A percentile compares a stretch with the other conserved stretches of the same genome.
Evolutionary conservation across 306 rosid genomes (phyloP).

Genomic region (Prunus davidiana): DNA sequence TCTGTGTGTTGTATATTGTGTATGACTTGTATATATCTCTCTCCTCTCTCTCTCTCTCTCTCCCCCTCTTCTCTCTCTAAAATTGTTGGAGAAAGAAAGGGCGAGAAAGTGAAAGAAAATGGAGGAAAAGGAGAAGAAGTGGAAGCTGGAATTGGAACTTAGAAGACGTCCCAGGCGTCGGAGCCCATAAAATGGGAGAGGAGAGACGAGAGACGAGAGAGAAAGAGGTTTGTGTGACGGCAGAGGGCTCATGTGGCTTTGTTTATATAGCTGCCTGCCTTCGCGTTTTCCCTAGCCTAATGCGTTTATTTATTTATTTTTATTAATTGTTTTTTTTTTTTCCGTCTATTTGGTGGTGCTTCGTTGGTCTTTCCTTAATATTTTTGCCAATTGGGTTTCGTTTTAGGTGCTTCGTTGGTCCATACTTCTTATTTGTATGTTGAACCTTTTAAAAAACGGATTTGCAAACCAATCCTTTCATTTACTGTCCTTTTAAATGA

Average conservation of each 20-base stretch:
- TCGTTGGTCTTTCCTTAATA: not conserved
- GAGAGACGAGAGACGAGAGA: not conserved
- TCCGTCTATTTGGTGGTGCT: not conserved
- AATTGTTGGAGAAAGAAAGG: too few species aligned
- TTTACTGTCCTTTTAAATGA: not conserved
- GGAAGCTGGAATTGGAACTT: not conserved
- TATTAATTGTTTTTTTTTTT: not conserved
- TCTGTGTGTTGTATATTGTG: not conserved
- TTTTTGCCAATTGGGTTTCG: not conserved
- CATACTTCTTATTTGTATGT: not conserved
- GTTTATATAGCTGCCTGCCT: constrained; percentile 23
- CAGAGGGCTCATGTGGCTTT: not conserved
- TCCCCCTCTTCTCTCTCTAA: not conserved
- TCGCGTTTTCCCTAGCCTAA: not conserved
- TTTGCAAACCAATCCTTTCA: not conserved
- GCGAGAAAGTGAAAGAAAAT: not conserved
- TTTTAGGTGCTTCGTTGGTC: not conserved
- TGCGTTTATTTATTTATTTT: not conserved
- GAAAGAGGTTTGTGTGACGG: not conserved
- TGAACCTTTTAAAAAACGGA: not conserved
- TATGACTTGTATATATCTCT: not conserved
- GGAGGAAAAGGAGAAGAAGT: not conserved
- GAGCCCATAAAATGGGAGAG: constrained; percentile 18
- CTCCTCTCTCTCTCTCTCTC: not conserved
- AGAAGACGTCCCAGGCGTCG: constrained; percentile 36